Evolutionary conservation across 306 rosid genomes (phyloP).

Genomic region (Cicer yamashitae): DNA sequence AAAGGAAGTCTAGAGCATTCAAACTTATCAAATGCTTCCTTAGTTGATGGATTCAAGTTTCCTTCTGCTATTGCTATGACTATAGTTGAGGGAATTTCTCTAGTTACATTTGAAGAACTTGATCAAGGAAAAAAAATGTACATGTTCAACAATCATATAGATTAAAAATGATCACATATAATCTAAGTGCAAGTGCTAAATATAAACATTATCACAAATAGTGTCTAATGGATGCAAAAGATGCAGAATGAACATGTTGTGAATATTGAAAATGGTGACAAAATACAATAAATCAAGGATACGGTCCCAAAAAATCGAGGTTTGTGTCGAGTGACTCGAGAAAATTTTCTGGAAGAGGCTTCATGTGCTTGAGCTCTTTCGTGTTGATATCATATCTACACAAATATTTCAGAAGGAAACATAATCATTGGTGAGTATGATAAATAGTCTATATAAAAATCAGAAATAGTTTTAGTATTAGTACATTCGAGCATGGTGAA

Average conservation of each 20-base stretch:
- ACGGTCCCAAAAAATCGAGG: constrained; percentile 91
- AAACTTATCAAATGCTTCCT: constrained; percentile 69
- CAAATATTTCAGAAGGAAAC: constrained; percentile 41
- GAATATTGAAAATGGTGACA: neutral
- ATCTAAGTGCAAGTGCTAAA: constrained; percentile 27
- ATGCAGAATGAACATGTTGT: neutral
- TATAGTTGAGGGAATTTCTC: constrained; percentile 76
- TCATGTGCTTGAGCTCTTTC: constrained; percentile 78
- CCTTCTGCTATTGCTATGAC: constrained; percentile 89
- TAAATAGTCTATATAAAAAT: neutral
- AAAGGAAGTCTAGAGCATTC: constrained; percentile 46
- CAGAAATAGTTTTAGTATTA: constrained; percentile 1
- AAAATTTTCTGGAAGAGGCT: constrained; percentile 63
- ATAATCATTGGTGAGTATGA: constrained; percentile 19
- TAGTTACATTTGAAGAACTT: constrained; percentile 44
- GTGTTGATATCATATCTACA: constrained; percentile 70
- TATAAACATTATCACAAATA: constrained; percentile 27
- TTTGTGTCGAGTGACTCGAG: constrained; percentile 63
- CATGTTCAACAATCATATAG: constrained; percentile 11
- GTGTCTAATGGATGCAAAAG: neutral
- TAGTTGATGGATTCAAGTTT: constrained; percentile 76
- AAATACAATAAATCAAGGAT: constrained; percentile 56
- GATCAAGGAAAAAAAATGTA: constrained; percentile 54
- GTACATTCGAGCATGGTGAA: constrained; percentile 88
- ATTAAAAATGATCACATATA: constrained; percentile 8